These are phyloP conservation scores for Cordyceps pruinosa DNA, from an alignment of 2,329 filamentous ascomycete genomes.

Conservation along the genomic window DNA sequence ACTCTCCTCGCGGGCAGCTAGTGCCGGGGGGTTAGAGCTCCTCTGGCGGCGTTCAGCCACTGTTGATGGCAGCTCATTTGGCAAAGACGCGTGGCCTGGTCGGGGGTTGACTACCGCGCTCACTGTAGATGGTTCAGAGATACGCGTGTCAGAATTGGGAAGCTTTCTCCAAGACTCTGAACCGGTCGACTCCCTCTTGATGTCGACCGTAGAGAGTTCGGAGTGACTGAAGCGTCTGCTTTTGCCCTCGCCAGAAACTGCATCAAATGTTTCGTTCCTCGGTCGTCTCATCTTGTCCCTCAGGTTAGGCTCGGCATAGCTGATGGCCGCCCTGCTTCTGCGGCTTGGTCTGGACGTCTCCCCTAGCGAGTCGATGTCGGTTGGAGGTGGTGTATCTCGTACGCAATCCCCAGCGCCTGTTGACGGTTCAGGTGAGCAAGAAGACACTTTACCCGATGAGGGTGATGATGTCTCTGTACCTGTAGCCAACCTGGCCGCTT, in stretches of 20 bases:
- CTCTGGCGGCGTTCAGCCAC: neutral
- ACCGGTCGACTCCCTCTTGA: slow-evolving; percentile 29
- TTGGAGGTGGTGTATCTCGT: slow-evolving; percentile 53
- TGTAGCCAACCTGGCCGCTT: neutral
- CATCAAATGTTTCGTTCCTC: slow-evolving; percentile 68
- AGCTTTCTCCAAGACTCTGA: slow-evolving; percentile 27
- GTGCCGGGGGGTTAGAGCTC: neutral
- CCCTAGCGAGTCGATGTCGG: slow-evolving; percentile 47
- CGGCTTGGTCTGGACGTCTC: slow-evolving; percentile 59
- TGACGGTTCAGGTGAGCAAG: slow-evolving; percentile 43
- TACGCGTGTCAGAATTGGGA: slow-evolving; percentile 7
- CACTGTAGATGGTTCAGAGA: neutral
- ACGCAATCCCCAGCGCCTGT: slow-evolving; percentile 26
- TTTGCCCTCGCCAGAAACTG: slow-evolving; percentile 59
- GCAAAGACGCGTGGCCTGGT: neutral
- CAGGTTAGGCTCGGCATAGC: slow-evolving; percentile 76
- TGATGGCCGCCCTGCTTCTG: slow-evolving; percentile 60
- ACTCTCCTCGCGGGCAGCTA: neutral
- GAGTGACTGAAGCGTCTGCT: slow-evolving; percentile 36
- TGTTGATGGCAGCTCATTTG: neutral
- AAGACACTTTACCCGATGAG: slow-evolving; percentile 37
- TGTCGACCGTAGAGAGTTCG: slow-evolving; percentile 22
- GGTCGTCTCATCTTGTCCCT: slow-evolving; percentile 79
- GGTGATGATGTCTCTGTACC: slow-evolving; percentile 25
- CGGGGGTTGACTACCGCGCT: neutral